Evolutionary conservation across 202 grass and related monocot genomes (phyloP), one percentile per base, ranked within the genome.

Genomic region (Cymbopogon flexuosus): DNA sequence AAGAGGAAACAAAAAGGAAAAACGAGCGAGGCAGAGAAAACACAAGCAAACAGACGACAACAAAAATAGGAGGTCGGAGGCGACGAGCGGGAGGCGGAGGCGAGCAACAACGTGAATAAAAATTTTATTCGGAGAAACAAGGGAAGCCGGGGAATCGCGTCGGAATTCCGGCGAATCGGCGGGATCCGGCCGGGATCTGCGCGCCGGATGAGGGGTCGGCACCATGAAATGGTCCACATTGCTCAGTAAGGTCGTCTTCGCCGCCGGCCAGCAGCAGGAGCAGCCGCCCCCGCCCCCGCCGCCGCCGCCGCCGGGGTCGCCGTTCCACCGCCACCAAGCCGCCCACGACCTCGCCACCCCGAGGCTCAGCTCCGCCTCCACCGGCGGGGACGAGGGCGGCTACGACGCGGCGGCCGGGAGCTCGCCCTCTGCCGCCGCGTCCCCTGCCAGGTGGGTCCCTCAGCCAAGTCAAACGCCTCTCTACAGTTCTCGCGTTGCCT

Each of bases 181-280:
- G 82, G 84, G 78, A 84, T 84, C 66, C 77, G 86, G 54, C 80
- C 79, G 81, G 90, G 96, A 99, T 99, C 92, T 95, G 90, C 82
- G 90, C 87, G 84, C 65, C 87, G 96, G 90, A 99, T 99, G 92
- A 96, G 85, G 92, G 91, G 84, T 49, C 85, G 88, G 87, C 87
- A 96, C 91, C 69, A 99, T 99, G 96, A 94, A 94, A 99, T 99
- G 96, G 96, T 90, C 96, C 74, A 91, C 96, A 96, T 99, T 99
- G 89, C 96, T 99, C 87, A 93, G 93, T 82, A 99, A 90, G 90
- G 96, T 99, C 81, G 96, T 93, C 30, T 90, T 99, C 83, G 87
- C 92, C 23, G 89, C 64, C 73, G 85, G 83, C 82, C 76, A 68
- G 68, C 73, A 54, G 76, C 87, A 82, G 69, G 77, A 76, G 67